Percentiles rank a stretch among this genome's conserved stretches.
phyloP scores from a whole-genome alignment of 768 basidiomycete genomes.

The Podaxis pistillaris region DNA sequence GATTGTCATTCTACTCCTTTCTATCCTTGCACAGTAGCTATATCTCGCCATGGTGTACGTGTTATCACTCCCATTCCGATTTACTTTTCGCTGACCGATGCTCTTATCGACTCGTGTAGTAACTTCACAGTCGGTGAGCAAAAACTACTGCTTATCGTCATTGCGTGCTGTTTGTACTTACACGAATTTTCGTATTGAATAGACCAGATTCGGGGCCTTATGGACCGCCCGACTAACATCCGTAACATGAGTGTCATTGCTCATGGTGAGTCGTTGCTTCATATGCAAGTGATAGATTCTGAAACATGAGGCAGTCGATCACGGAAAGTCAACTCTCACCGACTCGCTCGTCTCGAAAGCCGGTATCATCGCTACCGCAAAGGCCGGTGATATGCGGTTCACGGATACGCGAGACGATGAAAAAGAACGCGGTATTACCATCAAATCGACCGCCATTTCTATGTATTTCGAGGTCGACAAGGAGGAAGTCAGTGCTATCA shows the following conservation, averaged over 20 bases:
- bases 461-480: constrained; percentile 98
- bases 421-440: constrained; percentile 99
- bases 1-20: constrained; percentile 26
- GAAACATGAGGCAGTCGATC: constrained; percentile 70
- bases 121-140: constrained; percentile 87
- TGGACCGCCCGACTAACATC: constrained; percentile 90
- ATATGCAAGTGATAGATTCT: constrained; percentile 14
- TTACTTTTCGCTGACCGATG: constrained; percentile 29
- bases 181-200: constrained; percentile 16
- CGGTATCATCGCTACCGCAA: constrained; percentile 94
- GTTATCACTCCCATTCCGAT: constrained; percentile 7
- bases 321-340: constrained; percentile 99
- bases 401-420: constrained; percentile 98
- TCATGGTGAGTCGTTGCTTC: constrained; percentile 59
- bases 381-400: constrained; percentile 96
- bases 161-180: constrained; percentile 12
- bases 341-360: constrained; percentile 99
- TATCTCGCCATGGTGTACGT: constrained; percentile 83
- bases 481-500: constrained; percentile 81
- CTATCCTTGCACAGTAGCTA: constrained; percentile 33
- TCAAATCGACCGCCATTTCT: constrained; percentile 99
- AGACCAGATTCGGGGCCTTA: constrained; percentile 87
- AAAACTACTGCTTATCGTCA: constrained; percentile 1
- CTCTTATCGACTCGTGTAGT: constrained; percentile 41
- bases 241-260: constrained; percentile 95